These are phyloP conservation scores for Mytilinidion resinicola DNA, from an alignment of 495 filamentous ascomycete genomes.

Conservation along the genomic window DNA sequence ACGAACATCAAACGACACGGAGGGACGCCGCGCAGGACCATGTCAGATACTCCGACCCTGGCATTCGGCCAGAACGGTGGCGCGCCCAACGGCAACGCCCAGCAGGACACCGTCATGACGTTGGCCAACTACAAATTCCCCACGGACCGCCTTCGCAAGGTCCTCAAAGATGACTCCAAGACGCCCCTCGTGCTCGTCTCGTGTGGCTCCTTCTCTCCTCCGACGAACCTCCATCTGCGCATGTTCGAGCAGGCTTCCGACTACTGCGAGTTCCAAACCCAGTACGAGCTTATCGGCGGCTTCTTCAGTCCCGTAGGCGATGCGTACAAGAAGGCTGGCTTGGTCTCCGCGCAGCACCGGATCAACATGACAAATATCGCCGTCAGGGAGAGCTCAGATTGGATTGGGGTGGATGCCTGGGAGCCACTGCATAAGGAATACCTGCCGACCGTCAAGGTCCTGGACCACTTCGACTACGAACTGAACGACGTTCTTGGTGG, in stretches of 20 bases:
- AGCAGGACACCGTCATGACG: constrained; percentile 10
- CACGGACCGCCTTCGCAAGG: constrained; percentile 57
- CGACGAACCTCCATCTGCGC: constrained; percentile 79
- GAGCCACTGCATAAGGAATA: constrained; percentile 69
- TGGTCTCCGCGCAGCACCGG: constrained; percentile 70
- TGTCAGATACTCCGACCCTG: not conserved
- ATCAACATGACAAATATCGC: constrained; percentile 69
- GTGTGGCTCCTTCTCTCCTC: constrained; percentile 86
- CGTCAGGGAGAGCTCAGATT: constrained; percentile 37
- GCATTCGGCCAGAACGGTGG: not conserved
- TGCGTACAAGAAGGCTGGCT: constrained; percentile 84
- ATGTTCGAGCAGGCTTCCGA: constrained; percentile 92
- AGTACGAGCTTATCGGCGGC: constrained; percentile 79
- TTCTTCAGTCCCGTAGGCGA: constrained; percentile 78
- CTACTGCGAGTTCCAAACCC: constrained; percentile 71
- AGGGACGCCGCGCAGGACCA: not conserved
- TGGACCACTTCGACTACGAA: constrained; percentile 85
- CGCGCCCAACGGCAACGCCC: constrained; percentile 4
- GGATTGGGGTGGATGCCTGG: constrained; percentile 62
- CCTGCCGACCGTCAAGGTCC: constrained; percentile 78
- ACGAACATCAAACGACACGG: not conserved
- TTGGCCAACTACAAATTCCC: constrained; percentile 67
- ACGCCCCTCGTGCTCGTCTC: constrained; percentile 79
- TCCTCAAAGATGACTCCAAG: constrained; percentile 59
- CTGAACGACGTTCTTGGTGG: constrained; percentile 75